These are phyloP conservation scores for Xylaria curta DNA, from an alignment of 495 filamentous ascomycete genomes.

Conservation along the genomic window DNA sequence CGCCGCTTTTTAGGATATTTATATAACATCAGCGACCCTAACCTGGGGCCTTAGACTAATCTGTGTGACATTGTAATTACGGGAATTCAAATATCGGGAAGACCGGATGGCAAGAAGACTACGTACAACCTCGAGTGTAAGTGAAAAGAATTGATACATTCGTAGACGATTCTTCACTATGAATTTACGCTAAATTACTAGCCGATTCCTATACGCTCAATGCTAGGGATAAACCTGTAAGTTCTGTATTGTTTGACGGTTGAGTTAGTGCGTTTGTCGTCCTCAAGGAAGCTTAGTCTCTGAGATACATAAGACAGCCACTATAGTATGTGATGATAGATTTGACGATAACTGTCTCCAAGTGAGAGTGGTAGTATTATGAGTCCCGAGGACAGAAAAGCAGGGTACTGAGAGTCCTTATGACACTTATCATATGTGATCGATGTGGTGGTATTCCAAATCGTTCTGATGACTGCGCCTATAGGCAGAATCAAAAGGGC, in stretches of 20 bases:
- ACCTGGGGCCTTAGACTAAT: too few relatives aligned
- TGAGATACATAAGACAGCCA: neutral
- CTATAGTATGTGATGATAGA: neutral
- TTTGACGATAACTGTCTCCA: neutral
- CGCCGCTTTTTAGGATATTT: too few relatives aligned
- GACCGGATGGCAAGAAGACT: neutral
- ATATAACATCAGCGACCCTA: too few relatives aligned
- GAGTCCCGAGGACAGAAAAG: neutral
- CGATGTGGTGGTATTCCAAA: neutral
- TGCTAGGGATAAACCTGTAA: neutral
- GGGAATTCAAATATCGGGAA: neutral
- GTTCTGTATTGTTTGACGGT: neutral
- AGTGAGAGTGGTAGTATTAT: constrained; percentile 8
- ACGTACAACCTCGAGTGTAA: neutral
- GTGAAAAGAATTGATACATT: neutral
- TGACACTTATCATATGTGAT: neutral
- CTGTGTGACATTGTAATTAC: neutral
- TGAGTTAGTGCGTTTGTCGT: neutral
- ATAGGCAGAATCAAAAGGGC: neutral
- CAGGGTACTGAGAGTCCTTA: neutral
- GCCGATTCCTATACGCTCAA: neutral
- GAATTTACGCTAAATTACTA: neutral
- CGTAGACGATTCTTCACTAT: neutral
- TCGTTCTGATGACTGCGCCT: neutral
- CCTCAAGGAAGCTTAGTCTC: neutral